These are phyloP conservation scores for Lolium perenne DNA, from an alignment of 176 grass and related monocot genomes.

Conservation along the genomic window DNA sequence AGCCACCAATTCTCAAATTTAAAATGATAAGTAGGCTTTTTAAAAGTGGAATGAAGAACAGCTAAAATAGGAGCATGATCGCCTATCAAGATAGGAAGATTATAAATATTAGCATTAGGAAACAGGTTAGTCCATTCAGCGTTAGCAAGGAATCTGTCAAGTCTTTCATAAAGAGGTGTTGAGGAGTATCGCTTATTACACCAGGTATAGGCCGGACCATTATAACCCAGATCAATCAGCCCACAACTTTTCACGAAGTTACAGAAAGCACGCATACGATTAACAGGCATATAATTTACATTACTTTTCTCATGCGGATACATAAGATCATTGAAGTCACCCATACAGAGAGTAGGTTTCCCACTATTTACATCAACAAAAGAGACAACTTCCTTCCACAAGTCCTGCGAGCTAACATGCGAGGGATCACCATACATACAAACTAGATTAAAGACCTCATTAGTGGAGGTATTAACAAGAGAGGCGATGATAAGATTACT, in stretches of 20 bases:
- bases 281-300: background rate
- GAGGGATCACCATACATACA: background rate
- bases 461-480: background rate
- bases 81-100: background rate
- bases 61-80: background rate
- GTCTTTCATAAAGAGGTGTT: background rate
- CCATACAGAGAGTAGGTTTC: background rate
- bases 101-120: background rate
- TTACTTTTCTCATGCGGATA: background rate
- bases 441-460: background rate
- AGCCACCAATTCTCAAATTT: background rate
- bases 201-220: background rate
- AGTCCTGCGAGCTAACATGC: background rate
- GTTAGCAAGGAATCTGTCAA: background rate
- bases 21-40: background rate
- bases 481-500: background rate
- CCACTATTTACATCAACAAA: background rate
- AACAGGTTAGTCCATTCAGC: background rate
- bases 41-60: background rate
- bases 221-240: background rate
- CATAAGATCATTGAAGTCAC: background rate
- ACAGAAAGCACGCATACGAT: background rate
- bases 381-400: background rate
- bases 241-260: background rate
- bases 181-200: background rate